Percentiles rank a stretch among this genome's conserved stretches.
phyloP scores from a whole-genome alignment of 176 grass and related monocot species.

The Leersia perrieri region DNA sequence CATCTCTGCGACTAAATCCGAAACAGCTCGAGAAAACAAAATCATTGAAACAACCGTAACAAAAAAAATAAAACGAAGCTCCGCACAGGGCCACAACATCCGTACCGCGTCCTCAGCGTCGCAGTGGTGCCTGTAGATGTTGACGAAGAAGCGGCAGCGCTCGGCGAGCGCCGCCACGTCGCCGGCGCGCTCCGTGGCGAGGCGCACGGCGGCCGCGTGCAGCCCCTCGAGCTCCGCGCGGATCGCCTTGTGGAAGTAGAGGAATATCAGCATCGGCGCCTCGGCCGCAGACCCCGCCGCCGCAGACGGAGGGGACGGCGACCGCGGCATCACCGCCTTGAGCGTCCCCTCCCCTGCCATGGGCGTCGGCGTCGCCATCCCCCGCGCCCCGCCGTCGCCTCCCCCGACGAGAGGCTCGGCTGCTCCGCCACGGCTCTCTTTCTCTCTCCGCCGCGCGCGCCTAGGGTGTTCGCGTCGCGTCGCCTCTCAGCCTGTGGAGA shows the following conservation, averaged over 20 bases:
- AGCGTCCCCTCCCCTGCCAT: conserved; percentile 58
- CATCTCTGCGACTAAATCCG: conserved; percentile 28
- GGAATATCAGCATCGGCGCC: conserved; percentile 76
- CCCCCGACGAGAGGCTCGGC: not conserved
- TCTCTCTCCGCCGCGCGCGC: conserved; percentile 15
- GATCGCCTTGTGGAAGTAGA: conserved; percentile 98
- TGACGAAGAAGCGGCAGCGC: conserved; percentile 82
- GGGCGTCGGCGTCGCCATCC: conserved; percentile 62
- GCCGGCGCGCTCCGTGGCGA: conserved; percentile 66
- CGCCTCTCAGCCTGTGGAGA: conserved; percentile 49
- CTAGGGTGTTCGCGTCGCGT: conserved; percentile 52
- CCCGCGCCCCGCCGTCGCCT: not conserved
- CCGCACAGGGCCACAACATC: not conserved
- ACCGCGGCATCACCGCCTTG: conserved; percentile 53
- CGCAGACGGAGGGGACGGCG: conserved; percentile 32
- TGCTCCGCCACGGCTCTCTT: conserved; percentile 50
- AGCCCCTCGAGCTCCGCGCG: conserved; percentile 75
- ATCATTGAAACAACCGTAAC: conserved; percentile 4
- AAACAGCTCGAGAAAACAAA: not conserved
- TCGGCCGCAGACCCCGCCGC: conserved; percentile 52
- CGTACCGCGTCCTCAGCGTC: conserved; percentile 94
- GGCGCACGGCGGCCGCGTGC: conserved; percentile 66
- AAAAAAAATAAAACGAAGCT: conserved; percentile 1
- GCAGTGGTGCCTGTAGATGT: conserved; percentile 96
- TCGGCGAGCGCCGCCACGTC: conserved; percentile 56